These are phyloP conservation scores for Paramyrothecium sp. DNA, from an alignment of 2,329 filamentous ascomycete genomes.

Conservation along the genomic window DNA sequence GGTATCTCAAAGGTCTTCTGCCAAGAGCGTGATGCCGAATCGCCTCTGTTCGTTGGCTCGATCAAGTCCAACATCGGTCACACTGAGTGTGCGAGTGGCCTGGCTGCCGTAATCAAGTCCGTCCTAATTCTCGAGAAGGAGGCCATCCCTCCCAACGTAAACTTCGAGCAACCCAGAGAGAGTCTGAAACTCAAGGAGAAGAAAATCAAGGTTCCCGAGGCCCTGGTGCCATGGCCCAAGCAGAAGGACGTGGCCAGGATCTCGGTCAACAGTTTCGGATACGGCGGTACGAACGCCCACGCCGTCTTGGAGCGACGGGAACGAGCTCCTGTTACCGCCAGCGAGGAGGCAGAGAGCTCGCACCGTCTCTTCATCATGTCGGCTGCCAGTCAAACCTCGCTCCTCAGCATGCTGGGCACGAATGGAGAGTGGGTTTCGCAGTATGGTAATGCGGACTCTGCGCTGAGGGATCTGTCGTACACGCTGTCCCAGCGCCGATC, in stretches of 20 bases:
- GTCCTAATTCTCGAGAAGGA: background rate
- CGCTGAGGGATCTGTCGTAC: background rate
- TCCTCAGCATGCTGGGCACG: background rate
- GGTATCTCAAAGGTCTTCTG: constrained; percentile 7
- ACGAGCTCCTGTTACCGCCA: background rate
- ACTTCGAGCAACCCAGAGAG: background rate
- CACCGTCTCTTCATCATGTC: background rate
- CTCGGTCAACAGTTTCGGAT: constrained; percentile 11
- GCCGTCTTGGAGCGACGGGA: constrained; percentile 1
- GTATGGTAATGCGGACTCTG: background rate
- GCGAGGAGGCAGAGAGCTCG: background rate
- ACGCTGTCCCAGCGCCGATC: background rate
- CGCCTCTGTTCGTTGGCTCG: constrained; percentile 6
- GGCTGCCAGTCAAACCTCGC: background rate
- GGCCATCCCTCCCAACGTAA: background rate
- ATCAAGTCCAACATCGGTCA: constrained; percentile 19
- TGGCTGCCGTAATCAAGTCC: constrained; percentile 6
- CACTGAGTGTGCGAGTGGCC: constrained; percentile 13
- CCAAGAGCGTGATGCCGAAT: background rate
- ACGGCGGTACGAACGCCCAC: constrained; percentile 15
- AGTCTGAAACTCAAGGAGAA: background rate
- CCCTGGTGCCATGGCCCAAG: background rate
- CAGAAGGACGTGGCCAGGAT: background rate
- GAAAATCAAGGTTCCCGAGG: background rate
- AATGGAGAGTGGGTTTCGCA: background rate